Conservation (phyloP, 176 grass and related monocot genomes). For the Ensete glaucum region DNA sequence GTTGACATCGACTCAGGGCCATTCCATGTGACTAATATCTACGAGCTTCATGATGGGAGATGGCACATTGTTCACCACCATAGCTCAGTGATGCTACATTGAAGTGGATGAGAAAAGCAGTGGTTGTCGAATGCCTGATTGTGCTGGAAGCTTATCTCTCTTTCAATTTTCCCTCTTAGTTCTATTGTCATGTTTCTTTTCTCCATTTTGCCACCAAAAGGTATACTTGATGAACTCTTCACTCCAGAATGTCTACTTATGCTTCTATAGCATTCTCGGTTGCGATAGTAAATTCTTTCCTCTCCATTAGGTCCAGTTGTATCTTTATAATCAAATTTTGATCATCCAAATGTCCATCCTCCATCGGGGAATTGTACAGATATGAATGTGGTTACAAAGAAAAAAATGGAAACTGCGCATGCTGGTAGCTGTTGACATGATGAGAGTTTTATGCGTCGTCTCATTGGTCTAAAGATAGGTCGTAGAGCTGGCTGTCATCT, state of each 20-base stretch:
- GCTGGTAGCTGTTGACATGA: too few relatives aligned
- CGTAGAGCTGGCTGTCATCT: too few relatives aligned
- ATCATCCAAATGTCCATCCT: not conserved
- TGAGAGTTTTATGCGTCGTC: too few relatives aligned
- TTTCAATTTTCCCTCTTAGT: not conserved
- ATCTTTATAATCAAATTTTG: too few relatives aligned
- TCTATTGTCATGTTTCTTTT: not conserved
- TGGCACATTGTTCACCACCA: slow-evolving; percentile 97
- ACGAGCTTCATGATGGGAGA: slow-evolving; percentile 49
- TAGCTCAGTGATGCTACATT: slow-evolving; percentile 36
- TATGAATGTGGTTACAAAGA: not conserved
- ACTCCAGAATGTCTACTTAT: not conserved
- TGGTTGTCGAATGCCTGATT: not conserved
- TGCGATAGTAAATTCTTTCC: not conserved
- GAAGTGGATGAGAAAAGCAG: not conserved
- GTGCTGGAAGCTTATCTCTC: not conserved
- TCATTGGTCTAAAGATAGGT: too few relatives aligned
- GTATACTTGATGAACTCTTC: not conserved
- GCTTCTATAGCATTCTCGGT: not conserved
- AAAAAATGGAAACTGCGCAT: too few relatives aligned
- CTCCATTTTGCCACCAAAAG: not conserved
- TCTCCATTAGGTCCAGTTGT: not conserved
- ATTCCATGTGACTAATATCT: slow-evolving; percentile 75
- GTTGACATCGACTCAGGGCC: slow-evolving; percentile 35
- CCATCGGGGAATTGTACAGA: not conserved